Conservation (phyloP, 768 basidiomycete genomes). For the Suillus sp. region DNA sequence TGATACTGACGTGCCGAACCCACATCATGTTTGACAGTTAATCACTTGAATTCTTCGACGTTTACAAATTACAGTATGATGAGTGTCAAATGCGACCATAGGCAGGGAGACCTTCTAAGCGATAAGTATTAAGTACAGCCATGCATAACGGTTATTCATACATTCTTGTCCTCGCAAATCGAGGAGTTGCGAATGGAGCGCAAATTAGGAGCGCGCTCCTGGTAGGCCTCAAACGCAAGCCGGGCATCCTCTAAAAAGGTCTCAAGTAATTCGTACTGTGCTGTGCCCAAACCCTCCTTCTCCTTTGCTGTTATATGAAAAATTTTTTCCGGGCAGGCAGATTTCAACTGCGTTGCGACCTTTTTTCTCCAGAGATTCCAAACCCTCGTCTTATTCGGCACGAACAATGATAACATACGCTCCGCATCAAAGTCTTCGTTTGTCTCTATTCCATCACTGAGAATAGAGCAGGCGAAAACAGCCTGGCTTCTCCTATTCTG, state of each 20-base stretch:
- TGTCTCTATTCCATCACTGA: slow-evolving; percentile 26
- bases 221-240: slow-evolving; percentile 21
- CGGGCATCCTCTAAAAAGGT: slow-evolving; percentile 22
- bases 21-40: background rate
- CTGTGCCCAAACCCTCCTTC: slow-evolving; percentile 9
- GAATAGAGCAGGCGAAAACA: slow-evolving; percentile 28
- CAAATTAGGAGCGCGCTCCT: fast-evolving
- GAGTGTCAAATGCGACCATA: background rate
- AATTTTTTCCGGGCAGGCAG: background rate
- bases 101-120: background rate
- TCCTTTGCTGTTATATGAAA: slow-evolving; percentile 18
- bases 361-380: slow-evolving; percentile 29
- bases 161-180: background rate
- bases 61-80: background rate
- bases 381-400: slow-evolving; percentile 27
- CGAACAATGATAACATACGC: slow-evolving; percentile 24
- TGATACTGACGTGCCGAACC: background rate
- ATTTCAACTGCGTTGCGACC: slow-evolving; percentile 24
- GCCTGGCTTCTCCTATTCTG: slow-evolving; percentile 26
- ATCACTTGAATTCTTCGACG: background rate
- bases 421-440: slow-evolving; percentile 8
- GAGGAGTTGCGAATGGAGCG: background rate
- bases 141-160: background rate
- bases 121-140: background rate
- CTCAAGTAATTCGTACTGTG: slow-evolving; percentile 14